phyloP scores from a whole-genome alignment of 495 filamentous ascomycete genomes.

The Penicillium antarcticum region DNA sequence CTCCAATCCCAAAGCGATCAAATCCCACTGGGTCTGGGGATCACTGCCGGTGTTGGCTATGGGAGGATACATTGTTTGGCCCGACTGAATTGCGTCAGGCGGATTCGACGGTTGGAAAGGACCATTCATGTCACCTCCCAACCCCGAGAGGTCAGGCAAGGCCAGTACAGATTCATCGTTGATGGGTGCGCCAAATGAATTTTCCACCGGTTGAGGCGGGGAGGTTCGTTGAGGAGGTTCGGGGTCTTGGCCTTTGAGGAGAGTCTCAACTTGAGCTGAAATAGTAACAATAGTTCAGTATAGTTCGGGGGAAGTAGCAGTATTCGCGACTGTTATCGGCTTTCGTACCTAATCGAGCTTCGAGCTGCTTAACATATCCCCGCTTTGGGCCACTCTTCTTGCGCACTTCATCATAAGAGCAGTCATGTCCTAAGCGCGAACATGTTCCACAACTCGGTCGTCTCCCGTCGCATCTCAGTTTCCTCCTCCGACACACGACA shows the following conservation, averaged over 20 bases:
- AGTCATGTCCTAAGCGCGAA: conserved; percentile 81
- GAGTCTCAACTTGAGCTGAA: conserved; percentile 88
- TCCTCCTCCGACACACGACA: conserved; percentile 89
- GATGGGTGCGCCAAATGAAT: conserved; percentile 21
- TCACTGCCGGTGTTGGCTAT: conserved; percentile 31
- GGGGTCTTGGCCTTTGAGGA: conserved; percentile 66
- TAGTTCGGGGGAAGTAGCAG: background rate
- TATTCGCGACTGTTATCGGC: background rate
- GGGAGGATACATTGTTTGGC: conserved; percentile 17
- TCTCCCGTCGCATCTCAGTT: conserved; percentile 72
- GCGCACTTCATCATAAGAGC: conserved; percentile 92
- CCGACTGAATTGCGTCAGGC: conserved; percentile 23
- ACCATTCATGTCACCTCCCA: conserved; percentile 19
- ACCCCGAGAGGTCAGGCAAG: conserved; percentile 24
- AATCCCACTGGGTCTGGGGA: conserved; percentile 75
- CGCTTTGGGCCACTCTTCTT: conserved; percentile 98
- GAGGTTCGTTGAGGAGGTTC: conserved; percentile 17
- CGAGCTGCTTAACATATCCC: conserved; percentile 96
- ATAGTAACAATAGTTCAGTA: conserved; percentile 18
- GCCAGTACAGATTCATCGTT: conserved; percentile 20
- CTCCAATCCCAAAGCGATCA: conserved; percentile 90
- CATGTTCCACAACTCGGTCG: conserved; percentile 91
- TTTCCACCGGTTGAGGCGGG: conserved; percentile 19
- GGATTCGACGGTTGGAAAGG: conserved; percentile 22
- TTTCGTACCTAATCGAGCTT: conserved; percentile 80